Base-by-base conservation (phyloP, 495 filamentous ascomycete species). In the Penicillium taxi region DNA sequence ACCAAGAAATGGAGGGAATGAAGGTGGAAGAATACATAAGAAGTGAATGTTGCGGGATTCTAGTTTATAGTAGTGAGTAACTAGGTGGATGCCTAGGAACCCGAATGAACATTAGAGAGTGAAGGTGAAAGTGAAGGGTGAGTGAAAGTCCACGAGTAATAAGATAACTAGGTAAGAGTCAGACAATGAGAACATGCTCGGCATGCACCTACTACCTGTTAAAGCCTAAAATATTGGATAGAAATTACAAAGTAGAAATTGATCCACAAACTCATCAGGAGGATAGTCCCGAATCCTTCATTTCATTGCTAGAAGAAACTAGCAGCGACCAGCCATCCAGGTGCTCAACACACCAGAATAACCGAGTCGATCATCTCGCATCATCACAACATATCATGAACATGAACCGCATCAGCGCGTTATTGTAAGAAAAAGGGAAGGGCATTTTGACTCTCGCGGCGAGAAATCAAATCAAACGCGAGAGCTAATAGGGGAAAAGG, bases 341-440 rank as follows among this genome's bases (percentile, higher is more conserved):
- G 9, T 36, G 26, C 7, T 22, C 13, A 24, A 38, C 35, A 27
- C 15, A 21, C 33, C 33, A 18, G 34, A 12, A 34, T n/a, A 22
- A 5, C 12, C 19, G 37, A 32, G 44, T 54, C 47, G 37, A 44
- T 56, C 48, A 55, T 60, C 55, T 50, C 48, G 38, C 48, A 52
- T 60, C 50, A 29, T 47, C 52, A 51, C 52, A 32, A 53, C 55
- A 44, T 58, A 56, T 27, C 52, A 41, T 59, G 44, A 50, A 50
- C 50, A 35, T 52, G 42, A 52, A 42, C 43, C 47, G 50, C 50
- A 57, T 57, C 53, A 48, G 42, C 52, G 45, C 52, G 44, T 56
- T 45, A 53, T 26, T 42, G 35, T 12, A 39, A 25, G 41, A 41
- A 36, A 32, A 22, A 30, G 29, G 24, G 37, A 24, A 24, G 28